Evolutionary conservation across 805 yeast genomes (phyloP).

Genomic region (Cyberlindnera xishuangbannaensis): DNA sequence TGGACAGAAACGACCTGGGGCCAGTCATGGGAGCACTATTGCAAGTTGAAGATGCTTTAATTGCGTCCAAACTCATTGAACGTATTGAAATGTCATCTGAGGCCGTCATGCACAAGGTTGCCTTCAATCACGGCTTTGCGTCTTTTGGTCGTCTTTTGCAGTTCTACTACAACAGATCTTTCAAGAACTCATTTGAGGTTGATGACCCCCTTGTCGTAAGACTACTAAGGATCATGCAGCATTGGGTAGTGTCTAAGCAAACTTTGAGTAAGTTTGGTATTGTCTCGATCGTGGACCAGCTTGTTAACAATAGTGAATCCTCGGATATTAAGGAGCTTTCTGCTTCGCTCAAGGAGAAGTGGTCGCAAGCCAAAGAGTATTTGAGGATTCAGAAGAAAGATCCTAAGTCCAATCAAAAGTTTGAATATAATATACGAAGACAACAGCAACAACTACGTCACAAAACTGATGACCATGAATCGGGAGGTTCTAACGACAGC

Average conservation of each 20-base stretch:
- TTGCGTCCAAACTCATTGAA: slow-evolving; percentile 60
- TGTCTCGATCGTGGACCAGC: slow-evolving; percentile 50
- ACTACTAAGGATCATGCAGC: slow-evolving; percentile 50
- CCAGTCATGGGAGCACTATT: slow-evolving; percentile 76
- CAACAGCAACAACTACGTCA: too few species aligned
- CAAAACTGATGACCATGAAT: neutral
- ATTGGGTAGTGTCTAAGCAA: slow-evolving; percentile 69
- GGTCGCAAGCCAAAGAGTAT: slow-evolving; percentile 77
- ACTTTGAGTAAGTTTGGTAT: slow-evolving; percentile 71
- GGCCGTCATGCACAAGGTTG: slow-evolving; percentile 49
- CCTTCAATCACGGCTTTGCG: slow-evolving; percentile 82
- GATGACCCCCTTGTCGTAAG: slow-evolving; percentile 38
- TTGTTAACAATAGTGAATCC: slow-evolving; percentile 27
- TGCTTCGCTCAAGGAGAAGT: slow-evolving; percentile 46
- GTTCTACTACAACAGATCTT: slow-evolving; percentile 18
- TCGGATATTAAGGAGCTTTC: slow-evolving; percentile 33
- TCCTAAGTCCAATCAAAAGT: slow-evolving; percentile 1
- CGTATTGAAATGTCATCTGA: slow-evolving; percentile 55
- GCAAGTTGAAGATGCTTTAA: slow-evolving; percentile 64
- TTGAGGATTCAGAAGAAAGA: slow-evolving; percentile 63
- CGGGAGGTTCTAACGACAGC: too few species aligned
- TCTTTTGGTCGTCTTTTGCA: slow-evolving; percentile 60
- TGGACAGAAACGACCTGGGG: slow-evolving; percentile 55
- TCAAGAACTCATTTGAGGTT: slow-evolving; percentile 10
- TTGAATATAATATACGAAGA: slow-evolving; percentile 1